phyloP scores from a whole-genome alignment of 2,329 filamentous ascomycete genomes.

The Furcasterigmium sp. region DNA sequence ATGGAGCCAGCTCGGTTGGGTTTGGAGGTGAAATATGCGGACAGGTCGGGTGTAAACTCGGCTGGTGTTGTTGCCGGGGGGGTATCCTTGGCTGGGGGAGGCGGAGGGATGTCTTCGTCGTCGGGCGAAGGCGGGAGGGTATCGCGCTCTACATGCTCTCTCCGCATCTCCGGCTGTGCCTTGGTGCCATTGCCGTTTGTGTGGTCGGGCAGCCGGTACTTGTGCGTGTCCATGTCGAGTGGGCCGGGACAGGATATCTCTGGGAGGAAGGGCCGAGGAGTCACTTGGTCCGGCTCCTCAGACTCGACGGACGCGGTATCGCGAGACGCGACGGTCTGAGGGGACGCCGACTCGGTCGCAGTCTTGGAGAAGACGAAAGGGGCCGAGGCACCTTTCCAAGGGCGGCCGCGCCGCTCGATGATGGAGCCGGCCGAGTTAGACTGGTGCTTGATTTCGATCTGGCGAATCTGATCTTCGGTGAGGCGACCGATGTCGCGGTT shows the following conservation, averaged over 20 bases:
- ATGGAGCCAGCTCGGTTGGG: slow-evolving; percentile 73
- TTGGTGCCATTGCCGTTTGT: slow-evolving; percentile 64
- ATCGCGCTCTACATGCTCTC: slow-evolving; percentile 51
- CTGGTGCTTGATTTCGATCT: slow-evolving; percentile 63
- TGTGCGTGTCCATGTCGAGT: slow-evolving; percentile 65
- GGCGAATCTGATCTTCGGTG: slow-evolving; percentile 63
- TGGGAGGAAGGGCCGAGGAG: slow-evolving; percentile 32
- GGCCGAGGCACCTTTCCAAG: slow-evolving; percentile 64
- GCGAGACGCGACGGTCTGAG: slow-evolving; percentile 7
- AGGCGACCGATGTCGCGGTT: slow-evolving; percentile 58
- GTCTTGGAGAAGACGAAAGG: slow-evolving; percentile 37
- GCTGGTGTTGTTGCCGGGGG: slow-evolving; percentile 23
- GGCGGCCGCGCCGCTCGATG: slow-evolving; percentile 62
- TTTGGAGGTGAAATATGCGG: slow-evolving; percentile 55
- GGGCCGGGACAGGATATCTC: slow-evolving; percentile 46
- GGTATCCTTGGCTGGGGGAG: slow-evolving; percentile 47
- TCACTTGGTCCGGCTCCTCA: slow-evolving; percentile 3
- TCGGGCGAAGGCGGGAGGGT: slow-evolving; percentile 32
- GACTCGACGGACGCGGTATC: slow-evolving; percentile 19
- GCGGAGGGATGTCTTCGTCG: slow-evolving; percentile 24
- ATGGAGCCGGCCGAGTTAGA: slow-evolving; percentile 43
- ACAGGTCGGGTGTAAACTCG: slow-evolving; percentile 44
- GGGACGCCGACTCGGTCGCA: slow-evolving; percentile 1
- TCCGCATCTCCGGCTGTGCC: slow-evolving; percentile 50
- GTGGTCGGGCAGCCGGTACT: slow-evolving; percentile 69